Percentiles rank a stretch among this genome's conserved stretches.
Conservation (phyloP, 1,284 basidiomycete genomes). For the Caloboletus firmus region DNA sequence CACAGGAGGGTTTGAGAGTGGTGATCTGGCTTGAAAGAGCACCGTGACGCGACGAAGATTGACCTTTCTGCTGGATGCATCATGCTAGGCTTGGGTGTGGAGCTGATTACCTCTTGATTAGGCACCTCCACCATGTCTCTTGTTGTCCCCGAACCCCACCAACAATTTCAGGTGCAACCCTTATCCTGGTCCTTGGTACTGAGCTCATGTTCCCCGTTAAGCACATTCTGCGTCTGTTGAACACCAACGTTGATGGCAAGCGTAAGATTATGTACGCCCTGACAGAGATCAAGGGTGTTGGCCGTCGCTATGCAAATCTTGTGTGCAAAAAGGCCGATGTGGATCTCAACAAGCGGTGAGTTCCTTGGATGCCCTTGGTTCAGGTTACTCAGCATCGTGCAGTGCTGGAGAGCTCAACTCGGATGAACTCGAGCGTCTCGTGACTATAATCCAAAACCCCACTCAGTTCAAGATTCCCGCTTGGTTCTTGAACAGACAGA, state of each 20-base stretch:
- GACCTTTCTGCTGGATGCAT: constrained; percentile 22
- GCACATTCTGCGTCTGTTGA: constrained; percentile 98
- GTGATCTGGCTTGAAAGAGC: neutral
- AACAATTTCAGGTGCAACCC: constrained; percentile 80
- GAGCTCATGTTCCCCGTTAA: constrained; percentile 34
- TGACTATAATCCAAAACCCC: constrained; percentile 99
- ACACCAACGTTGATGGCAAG: constrained; percentile 99
- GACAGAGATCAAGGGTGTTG: constrained; percentile 99
- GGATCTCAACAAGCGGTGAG: constrained; percentile 96
- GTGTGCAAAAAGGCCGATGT: constrained; percentile 99
- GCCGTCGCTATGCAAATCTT: constrained; percentile 97
- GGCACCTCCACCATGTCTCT: constrained; percentile 71
- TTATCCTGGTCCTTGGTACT: neutral
- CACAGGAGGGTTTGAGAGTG: neutral
- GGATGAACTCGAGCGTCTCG: constrained; percentile 97
- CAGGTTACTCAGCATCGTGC: constrained; percentile 8
- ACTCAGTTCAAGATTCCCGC: constrained; percentile 99
- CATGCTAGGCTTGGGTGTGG: constrained; percentile 7
- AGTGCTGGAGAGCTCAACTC: constrained; percentile 95
- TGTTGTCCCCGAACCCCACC: constrained; percentile 89
- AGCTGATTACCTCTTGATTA: constrained; percentile 18
- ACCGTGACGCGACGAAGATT: neutral
- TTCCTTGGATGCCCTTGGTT: constrained; percentile 12
- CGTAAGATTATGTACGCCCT: constrained; percentile 98
- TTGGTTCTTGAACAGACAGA: constrained; percentile 99